Evolutionary conservation across 768 basidiomycete genomes (phyloP).

Genomic region (Pleurotus djamor): DNA sequence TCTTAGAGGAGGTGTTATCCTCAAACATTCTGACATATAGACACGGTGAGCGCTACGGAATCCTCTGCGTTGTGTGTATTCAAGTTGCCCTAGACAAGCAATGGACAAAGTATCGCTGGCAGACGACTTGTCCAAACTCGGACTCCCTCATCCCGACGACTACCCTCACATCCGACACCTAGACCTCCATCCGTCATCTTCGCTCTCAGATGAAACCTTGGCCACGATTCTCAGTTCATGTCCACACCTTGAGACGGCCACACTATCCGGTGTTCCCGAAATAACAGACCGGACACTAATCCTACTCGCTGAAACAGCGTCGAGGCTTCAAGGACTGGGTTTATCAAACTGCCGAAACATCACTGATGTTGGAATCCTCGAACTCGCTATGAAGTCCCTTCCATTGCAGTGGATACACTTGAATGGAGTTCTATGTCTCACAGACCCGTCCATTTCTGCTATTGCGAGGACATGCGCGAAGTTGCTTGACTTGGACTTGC

Average conservation of each 20-base stretch:
- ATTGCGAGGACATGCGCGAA: constrained; percentile 74
- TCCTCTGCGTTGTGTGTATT: neutral
- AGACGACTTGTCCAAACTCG: constrained; percentile 59
- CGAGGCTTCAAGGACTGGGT: constrained; percentile 72
- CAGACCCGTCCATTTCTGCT: constrained; percentile 57
- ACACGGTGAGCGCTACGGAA: neutral
- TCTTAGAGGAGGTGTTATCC: neutral
- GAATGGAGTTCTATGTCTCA: constrained; percentile 64
- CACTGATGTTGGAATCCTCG: constrained; percentile 75
- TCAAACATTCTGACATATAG: no score
- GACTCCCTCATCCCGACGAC: constrained; percentile 59
- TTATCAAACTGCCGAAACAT: constrained; percentile 72
- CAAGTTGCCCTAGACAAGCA: constrained; percentile 7
- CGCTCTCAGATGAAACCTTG: constrained; percentile 59
- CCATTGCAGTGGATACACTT: constrained; percentile 75
- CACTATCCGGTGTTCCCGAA: constrained; percentile 65
- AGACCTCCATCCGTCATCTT: constrained; percentile 42
- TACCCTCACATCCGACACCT: constrained; percentile 60
- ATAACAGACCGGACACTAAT: constrained; percentile 70
- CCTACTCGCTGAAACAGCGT: constrained; percentile 58
- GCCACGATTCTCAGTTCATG: constrained; percentile 53
- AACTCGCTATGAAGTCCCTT: constrained; percentile 65
- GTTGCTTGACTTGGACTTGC: constrained; percentile 81
- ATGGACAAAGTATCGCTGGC: constrained; percentile 34
- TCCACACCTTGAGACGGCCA: constrained; percentile 65